Base-by-base conservation (phyloP, 768 basidiomycete species). In the Suillus discolor region DNA sequence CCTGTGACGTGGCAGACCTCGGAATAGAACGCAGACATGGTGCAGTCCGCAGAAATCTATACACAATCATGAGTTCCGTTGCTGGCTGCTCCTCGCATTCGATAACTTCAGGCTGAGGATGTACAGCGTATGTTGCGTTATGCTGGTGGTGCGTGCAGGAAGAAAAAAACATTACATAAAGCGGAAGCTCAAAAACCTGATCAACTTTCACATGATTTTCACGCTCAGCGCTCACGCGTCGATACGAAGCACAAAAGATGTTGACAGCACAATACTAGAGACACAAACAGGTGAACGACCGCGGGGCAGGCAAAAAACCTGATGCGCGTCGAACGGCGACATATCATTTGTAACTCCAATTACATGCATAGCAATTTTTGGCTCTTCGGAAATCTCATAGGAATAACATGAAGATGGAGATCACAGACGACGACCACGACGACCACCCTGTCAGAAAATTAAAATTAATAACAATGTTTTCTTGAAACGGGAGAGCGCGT, bases 371-470 rank as follows among this genome's bases (percentile, higher is more conserved):
- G 55, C 71, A 71, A 70, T 64, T 74, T 69, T 77, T 73, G 70
- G 59, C 39, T 60, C 59, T 60, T 60, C 41, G 18, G 12, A 5
- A 42, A 60, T 70, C 70, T 61, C 62, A 67, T 66, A 57, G 31
- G 61, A 62, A 66, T 59, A 53, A 65, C 11, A 62, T 15, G 36
- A 67, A 66, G 65, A 60, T 53, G 41, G 61, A 57, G 61, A 78
- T 81, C 79, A 93, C 74, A 97, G 87, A 91, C 96, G 94, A 75
- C 96, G 92, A 93, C 96, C 96, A 83, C 96, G 94, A 72, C 96
- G 93, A 95, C 96, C 96, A 89, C 96, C 96, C 96, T 95, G 69
- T n/a, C n/a, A n/a, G n/a, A n/a, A n/a, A n/a, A n/a, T 15, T 64
- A 36, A 65, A 38, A 13, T 44, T 49, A 63, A 67, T 16, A 66